phyloP scores from a whole-genome alignment of 768 basidiomycete species.

The Tylopilus balloui region DNA sequence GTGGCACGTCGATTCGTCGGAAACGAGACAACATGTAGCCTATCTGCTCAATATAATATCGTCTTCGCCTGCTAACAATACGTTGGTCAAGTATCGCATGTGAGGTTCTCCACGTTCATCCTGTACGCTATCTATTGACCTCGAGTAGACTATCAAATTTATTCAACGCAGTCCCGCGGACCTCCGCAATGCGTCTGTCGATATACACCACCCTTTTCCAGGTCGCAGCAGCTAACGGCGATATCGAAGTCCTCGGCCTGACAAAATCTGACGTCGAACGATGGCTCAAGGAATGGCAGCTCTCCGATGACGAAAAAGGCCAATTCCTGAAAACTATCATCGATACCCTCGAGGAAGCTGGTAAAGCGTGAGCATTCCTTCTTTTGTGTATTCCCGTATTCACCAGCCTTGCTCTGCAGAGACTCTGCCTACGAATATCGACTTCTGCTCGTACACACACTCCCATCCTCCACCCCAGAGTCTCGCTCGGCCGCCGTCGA shows the following conservation, averaged over 20 bases:
- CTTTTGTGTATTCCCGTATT: neutral
- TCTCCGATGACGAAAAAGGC: conserved; percentile 58
- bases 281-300: conserved; percentile 75
- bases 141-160: conserved; percentile 66
- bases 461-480: conserved; percentile 51
- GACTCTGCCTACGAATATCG: conserved; percentile 60
- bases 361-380: conserved; percentile 51
- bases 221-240: conserved; percentile 54
- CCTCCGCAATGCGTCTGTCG: conserved; percentile 56
- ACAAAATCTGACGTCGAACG: conserved; percentile 60
- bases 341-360: conserved; percentile 52
- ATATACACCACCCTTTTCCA: conserved; percentile 63
- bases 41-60: conserved; percentile 53
- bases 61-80: conserved; percentile 47
- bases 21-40: conserved; percentile 48
- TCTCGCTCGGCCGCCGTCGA: conserved; percentile 54
- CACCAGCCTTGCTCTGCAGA: conserved; percentile 33
- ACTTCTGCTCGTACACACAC: conserved; percentile 54
- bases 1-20: conserved; percentile 50
- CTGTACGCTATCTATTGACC: conserved; percentile 2
- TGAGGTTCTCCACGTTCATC: conserved; percentile 25
- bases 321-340: conserved; percentile 62
- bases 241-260: conserved; percentile 59
- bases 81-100: conserved; percentile 74
- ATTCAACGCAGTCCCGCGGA: conserved; percentile 70